Evolutionary conservation across 2,329 filamentous ascomycete genomes (phyloP).

Genomic region (Teratosphaeria zuluensis): DNA sequence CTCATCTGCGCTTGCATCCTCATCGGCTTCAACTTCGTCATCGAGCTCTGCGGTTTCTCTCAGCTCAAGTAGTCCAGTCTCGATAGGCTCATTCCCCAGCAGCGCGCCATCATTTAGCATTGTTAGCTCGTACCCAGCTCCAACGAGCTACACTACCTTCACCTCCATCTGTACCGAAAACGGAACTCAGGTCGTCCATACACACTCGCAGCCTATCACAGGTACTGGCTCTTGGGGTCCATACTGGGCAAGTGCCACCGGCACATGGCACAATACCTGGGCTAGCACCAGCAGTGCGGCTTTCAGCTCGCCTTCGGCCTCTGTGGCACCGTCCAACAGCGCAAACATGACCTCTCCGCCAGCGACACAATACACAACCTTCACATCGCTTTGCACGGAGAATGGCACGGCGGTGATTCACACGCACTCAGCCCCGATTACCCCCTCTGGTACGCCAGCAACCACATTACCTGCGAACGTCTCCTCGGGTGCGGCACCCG

Average conservation of each 20-base stretch:
- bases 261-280: too few species aligned
- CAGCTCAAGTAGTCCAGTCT: background rate
- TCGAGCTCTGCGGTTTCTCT: background rate
- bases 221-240: background rate
- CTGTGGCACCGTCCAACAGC: background rate
- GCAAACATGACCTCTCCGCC: background rate
- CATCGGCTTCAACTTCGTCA: background rate
- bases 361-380: background rate
- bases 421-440: background rate
- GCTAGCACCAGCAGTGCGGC: background rate
- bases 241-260: too few species aligned
- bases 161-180: background rate
- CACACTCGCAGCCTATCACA: conserved; percentile 1
- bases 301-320: background rate
- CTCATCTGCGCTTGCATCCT: background rate
- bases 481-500: background rate
- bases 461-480: too few species aligned
- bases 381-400: conserved; percentile 1
- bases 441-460: background rate
- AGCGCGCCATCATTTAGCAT: background rate
- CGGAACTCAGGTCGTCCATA: background rate
- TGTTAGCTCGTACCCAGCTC: background rate
- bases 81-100: background rate
- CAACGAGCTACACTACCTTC: background rate
- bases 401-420: background rate